Evolutionary conservation across 352 stramenopile species (phyloP), one percentile per base, ranked within the genome.

Genomic region (Thraustochytrium striatum): DNA sequence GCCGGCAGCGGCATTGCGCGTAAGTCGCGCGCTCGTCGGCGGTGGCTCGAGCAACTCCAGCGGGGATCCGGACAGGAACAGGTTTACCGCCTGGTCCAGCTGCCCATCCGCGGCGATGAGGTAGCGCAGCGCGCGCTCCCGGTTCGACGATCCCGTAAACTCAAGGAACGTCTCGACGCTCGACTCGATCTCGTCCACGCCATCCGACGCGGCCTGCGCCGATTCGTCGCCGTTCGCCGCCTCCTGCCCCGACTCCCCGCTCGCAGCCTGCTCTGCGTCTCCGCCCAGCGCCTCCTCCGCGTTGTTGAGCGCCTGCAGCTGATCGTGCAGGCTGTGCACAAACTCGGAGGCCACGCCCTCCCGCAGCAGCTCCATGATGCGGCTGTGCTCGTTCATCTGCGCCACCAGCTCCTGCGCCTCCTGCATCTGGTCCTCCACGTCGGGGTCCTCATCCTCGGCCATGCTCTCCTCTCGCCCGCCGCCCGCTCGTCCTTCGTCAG

Each of bases 31-130:
- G 19, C 32, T 32, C 16, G 32, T 16, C 57, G 52, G 38, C 39
- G 55, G 70, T 32, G 70, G 33, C 41, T 75, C 55, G 35, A 80
- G 57, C 58, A 72, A 39, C 57, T 69, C 55, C 21, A 80, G 32
- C 5, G 70, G 70, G 21, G 58, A 47, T 13, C 70, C 70, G 19
- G 70, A 80, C 32, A 80, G 28, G 36, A 80, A 80, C 1, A 80
- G 55, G 30, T 80, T 80, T n/a, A 80, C 70, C 21, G 70, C 70
- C 58, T 72, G 55, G 35, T 80, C 70, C 8, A 80, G 55, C 32
- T 73, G 55, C 21, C 25, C 25, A 21, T 47, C 58, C 16, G 70
- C 70, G 25, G 58, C 70, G 25, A 30, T n/a, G 3, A 80, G 43
- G 50, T 61, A 80, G 38, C 58, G 38, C 21, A 32, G 41, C 16